Percentiles rank a stretch among this genome's conserved stretches.
Evolutionary conservation across 2,329 filamentous ascomycete genomes (phyloP).

Genomic region (Gaeumannomyces sp.): DNA sequence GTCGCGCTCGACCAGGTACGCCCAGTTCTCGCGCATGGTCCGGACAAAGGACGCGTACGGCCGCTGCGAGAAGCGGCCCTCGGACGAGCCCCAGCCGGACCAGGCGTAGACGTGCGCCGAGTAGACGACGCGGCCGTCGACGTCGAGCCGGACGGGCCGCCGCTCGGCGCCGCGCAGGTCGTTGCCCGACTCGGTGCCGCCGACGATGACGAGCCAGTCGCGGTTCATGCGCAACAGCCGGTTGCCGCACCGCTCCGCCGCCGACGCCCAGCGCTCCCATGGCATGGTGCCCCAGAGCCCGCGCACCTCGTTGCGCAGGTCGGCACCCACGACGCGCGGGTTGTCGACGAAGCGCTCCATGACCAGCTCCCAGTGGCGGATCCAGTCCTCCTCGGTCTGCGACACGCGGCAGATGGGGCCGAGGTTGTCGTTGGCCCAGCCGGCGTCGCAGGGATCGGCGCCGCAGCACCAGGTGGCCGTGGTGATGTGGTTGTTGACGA

Average conservation of each 20-base stretch:
- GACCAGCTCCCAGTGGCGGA: slow-evolving; percentile 58
- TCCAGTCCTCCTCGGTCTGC: slow-evolving; percentile 61
- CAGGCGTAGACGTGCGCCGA: slow-evolving; percentile 63
- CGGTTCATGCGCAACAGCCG: slow-evolving; percentile 51
- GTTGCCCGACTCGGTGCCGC: slow-evolving; percentile 62
- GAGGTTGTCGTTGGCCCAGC: slow-evolving; percentile 61
- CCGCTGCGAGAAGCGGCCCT: slow-evolving; percentile 54
- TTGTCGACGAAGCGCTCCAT: slow-evolving; percentile 55
- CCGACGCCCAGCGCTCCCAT: slow-evolving; percentile 58
- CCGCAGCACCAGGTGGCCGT: slow-evolving; percentile 64
- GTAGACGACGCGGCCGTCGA: slow-evolving; percentile 55
- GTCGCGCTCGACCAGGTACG: slow-evolving; percentile 51
- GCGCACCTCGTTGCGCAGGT: slow-evolving; percentile 63
- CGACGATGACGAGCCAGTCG: slow-evolving; percentile 62
- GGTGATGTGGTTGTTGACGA: slow-evolving; percentile 67
- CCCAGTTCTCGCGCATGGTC: slow-evolving; percentile 62
- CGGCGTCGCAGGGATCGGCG: slow-evolving; percentile 59
- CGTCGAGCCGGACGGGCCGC: slow-evolving; percentile 52
- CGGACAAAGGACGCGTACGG: slow-evolving; percentile 55
- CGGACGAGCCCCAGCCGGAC: slow-evolving; percentile 61
- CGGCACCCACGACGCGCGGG: slow-evolving; percentile 57
- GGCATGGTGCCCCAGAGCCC: slow-evolving; percentile 64
- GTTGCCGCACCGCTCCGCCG: slow-evolving; percentile 58
- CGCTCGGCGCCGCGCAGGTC: slow-evolving; percentile 50
- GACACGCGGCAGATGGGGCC: slow-evolving; percentile 52